phyloP scores from a whole-genome alignment of 768 basidiomycete species.

The Pleurotus cornucopiae region DNA sequence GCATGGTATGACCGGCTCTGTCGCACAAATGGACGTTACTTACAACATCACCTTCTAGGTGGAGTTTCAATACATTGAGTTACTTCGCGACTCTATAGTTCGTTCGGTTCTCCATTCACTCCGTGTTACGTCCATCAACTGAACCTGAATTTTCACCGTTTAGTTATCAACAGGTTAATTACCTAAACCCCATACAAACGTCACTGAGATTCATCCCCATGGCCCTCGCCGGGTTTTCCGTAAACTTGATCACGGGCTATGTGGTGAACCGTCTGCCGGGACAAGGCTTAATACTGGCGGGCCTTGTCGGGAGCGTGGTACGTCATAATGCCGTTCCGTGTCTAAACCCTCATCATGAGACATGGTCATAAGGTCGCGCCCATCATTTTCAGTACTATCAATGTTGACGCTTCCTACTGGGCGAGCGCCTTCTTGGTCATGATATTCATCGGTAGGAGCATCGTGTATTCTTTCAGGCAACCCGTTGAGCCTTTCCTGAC shows the following conservation, averaged over 20 bases:
- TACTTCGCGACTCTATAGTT: slow-evolving; percentile 29
- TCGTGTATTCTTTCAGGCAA: neutral
- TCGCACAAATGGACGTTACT: neutral
- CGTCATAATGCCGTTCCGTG: slow-evolving; percentile 7
- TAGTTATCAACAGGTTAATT: slow-evolving; percentile 27
- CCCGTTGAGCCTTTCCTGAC: neutral
- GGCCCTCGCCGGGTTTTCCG: slow-evolving; percentile 22
- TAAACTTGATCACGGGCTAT: slow-evolving; percentile 16
- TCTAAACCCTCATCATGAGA: neutral
- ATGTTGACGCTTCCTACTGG: slow-evolving; percentile 27
- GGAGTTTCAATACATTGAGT: slow-evolving; percentile 27
- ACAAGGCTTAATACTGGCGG: slow-evolving; percentile 22
- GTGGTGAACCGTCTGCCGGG: slow-evolving; percentile 23
- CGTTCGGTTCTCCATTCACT: neutral
- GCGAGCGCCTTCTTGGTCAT: slow-evolving; percentile 24
- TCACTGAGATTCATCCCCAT: slow-evolving; percentile 28
- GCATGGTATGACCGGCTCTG: slow-evolving; percentile 18
- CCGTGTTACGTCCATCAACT: neutral
- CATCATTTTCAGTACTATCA: slow-evolving; percentile 27
- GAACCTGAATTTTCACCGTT: neutral
- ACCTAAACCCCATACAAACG: slow-evolving; percentile 24
- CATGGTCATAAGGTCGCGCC: slow-evolving; percentile 19
- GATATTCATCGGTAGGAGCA: slow-evolving; percentile 18
- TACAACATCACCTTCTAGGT: neutral
- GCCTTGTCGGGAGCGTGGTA: slow-evolving; percentile 24